Evolutionary conservation across 345 rosid species (phyloP).

Genomic region (Aethionema arabicum): DNA sequence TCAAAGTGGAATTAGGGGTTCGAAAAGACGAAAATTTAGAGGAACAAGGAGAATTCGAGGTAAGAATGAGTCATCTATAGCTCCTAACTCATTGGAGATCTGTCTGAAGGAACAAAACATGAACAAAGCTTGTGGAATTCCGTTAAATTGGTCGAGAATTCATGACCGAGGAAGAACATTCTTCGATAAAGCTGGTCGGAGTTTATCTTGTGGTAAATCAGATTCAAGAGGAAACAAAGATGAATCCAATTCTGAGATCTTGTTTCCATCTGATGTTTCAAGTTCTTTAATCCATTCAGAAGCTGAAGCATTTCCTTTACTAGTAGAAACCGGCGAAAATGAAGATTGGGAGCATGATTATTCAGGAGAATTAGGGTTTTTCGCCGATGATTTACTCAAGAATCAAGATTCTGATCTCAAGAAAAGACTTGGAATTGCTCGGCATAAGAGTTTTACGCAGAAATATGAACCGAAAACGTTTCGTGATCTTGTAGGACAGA

Average conservation of each 20-base stretch:
- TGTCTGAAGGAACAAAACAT: slow-evolving; percentile 44
- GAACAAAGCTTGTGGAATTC: slow-evolving; percentile 83
- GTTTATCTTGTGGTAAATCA: slow-evolving; percentile 90
- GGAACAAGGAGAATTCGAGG: slow-evolving; percentile 55
- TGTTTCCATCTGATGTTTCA: slow-evolving; percentile 59
- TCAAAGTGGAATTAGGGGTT: slow-evolving; percentile 50
- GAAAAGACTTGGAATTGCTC: slow-evolving; percentile 38
- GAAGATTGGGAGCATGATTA: slow-evolving; percentile 83
- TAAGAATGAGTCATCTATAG: slow-evolving; percentile 76
- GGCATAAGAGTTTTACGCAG: slow-evolving; percentile 72
- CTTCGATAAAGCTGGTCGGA: slow-evolving; percentile 93
- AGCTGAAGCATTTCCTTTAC: slow-evolving; percentile 84
- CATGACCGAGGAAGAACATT: slow-evolving; percentile 86
- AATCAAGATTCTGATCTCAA: slow-evolving; percentile 72
- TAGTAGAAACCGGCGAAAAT: slow-evolving; percentile 70
- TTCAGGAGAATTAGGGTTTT: slow-evolving; percentile 96
- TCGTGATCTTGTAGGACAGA: slow-evolving; percentile 84
- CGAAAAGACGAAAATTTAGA: slow-evolving; percentile 73
- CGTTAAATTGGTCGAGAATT: slow-evolving; percentile 97
- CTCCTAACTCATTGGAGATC: slow-evolving; percentile 69
- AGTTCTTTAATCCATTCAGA: slow-evolving; percentile 56
- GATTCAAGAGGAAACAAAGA: slow-evolving; percentile 68
- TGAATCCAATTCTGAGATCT: slow-evolving; percentile 54
- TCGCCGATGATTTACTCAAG: slow-evolving; percentile 75
- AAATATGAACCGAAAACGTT: slow-evolving; percentile 83